Evolutionary conservation across 345 rosid genomes (phyloP).

Genomic region (Rhizophora mangle): DNA sequence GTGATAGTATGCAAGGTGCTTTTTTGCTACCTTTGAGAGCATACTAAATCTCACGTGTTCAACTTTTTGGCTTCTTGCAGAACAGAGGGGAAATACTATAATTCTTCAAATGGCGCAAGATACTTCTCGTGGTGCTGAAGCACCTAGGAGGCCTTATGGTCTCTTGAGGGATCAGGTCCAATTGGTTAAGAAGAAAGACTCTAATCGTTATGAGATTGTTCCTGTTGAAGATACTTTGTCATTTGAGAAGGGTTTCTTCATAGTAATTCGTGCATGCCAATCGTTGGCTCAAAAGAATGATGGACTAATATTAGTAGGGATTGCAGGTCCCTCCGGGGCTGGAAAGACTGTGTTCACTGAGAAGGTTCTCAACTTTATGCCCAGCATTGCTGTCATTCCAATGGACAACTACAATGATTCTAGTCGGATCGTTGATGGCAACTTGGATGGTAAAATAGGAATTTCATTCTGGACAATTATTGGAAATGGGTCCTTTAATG

Average conservation of each 20-base stretch:
- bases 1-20: no score
- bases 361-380: constrained; percentile 85
- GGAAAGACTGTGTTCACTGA: constrained; percentile 98
- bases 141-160: constrained; percentile 81
- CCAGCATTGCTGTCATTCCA: constrained; percentile 82
- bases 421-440: constrained; percentile 85
- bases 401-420: constrained; percentile 97
- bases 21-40: neutral
- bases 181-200: constrained; percentile 63
- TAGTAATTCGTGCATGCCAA: constrained; percentile 92
- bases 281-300: constrained; percentile 84
- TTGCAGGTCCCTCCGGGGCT: constrained; percentile 99
- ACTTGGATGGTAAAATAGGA: constrained; percentile 78
- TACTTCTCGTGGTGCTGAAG: constrained; percentile 43
- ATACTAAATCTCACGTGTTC: neutral
- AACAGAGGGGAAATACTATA: neutral
- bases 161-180: constrained; percentile 86
- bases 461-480: neutral
- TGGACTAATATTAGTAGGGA: constrained; percentile 83
- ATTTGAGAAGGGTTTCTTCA: constrained; percentile 91
- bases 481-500: neutral
- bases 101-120: constrained; percentile 55
- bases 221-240: constrained; percentile 73
- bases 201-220: constrained; percentile 77
- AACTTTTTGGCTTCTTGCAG: neutral